Percentiles rank a stretch among this genome's conserved stretches.
Conservation (phyloP, 73 alveolate species). For the Symbiodinium pilosum region DNA sequence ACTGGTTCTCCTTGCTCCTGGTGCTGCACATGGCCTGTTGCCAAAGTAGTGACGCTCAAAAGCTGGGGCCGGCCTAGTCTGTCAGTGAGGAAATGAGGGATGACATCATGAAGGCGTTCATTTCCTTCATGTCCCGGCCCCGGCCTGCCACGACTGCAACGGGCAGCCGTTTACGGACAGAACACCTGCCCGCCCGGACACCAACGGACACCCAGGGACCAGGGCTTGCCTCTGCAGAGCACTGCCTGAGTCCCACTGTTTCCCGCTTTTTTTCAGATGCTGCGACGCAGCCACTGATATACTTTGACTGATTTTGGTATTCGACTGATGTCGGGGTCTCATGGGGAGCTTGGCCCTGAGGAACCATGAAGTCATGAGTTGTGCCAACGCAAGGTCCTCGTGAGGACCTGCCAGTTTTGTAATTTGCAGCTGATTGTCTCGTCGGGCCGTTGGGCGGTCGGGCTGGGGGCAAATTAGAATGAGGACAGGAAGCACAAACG, state of each 20-base stretch:
- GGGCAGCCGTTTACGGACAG: slow-evolving; percentile 22
- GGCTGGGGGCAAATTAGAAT: too few relatives aligned
- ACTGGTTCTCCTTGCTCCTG: slow-evolving; percentile 1
- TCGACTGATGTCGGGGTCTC: slow-evolving; percentile 13
- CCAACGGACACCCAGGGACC: too few relatives aligned
- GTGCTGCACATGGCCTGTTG: background rate
- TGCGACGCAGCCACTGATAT: background rate
- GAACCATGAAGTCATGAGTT: background rate
- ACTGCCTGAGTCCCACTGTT: background rate
- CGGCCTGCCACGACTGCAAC: background rate
- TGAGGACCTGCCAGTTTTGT: background rate
- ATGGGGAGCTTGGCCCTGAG: background rate
- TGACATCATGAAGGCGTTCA: too few relatives aligned
- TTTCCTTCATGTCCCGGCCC: background rate
- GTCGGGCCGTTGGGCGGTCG: background rate
- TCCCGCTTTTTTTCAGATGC: background rate
- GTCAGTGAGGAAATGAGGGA: too few relatives aligned
- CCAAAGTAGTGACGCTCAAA: background rate
- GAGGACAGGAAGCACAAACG: too few relatives aligned
- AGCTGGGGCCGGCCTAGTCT: background rate
- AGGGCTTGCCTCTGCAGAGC: background rate
- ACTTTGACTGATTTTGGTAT: background rate
- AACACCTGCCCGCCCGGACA: slow-evolving; percentile 15
- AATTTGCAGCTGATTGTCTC: slow-evolving; percentile 8
- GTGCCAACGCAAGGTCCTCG: background rate